phyloP scores from a whole-genome alignment of 2,329 filamentous ascomycete genomes.

The Berkeleyomyces rouxiae region DNA sequence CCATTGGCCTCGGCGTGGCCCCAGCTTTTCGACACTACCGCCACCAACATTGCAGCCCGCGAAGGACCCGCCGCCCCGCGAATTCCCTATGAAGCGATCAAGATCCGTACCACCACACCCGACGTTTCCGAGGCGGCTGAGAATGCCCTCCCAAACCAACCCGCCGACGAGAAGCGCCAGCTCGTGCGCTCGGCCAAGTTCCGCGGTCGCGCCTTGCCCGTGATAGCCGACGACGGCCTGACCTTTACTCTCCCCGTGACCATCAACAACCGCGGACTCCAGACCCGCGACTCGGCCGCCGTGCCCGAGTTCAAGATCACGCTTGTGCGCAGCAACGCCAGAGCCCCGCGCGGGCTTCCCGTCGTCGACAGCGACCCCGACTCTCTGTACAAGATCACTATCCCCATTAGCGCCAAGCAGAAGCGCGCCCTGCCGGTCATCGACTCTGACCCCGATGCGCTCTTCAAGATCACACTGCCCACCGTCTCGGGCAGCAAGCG shows the following conservation, averaged over 20 bases:
- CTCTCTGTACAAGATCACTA: slow-evolving; percentile 10
- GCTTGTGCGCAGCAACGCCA: slow-evolving; percentile 4
- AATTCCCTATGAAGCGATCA: slow-evolving; percentile 2
- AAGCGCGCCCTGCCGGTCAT: slow-evolving; percentile 8
- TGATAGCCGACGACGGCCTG: neutral
- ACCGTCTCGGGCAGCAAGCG: neutral
- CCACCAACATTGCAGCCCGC: neutral
- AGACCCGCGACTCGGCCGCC: neutral
- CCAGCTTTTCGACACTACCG: slow-evolving; percentile 11
- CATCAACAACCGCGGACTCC: neutral
- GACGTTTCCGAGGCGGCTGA: neutral
- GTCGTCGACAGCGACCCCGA: slow-evolving; percentile 8
- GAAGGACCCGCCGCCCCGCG: neutral
- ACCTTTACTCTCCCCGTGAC: slow-evolving; percentile 9
- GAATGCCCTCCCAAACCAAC: neutral
- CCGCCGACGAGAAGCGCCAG: neutral
- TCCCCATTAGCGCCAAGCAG: slow-evolving; percentile 1
- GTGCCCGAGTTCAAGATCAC: slow-evolving; percentile 3
- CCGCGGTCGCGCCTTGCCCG: slow-evolving; percentile 2
- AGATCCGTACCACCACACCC: neutral
- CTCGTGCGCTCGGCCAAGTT: slow-evolving; percentile 1
- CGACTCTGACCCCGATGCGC: slow-evolving; percentile 6
- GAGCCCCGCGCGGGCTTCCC: slow-evolving; percentile 5
- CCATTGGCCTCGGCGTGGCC: slow-evolving; percentile 11
- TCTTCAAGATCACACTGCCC: slow-evolving; percentile 11